A percentile compares a stretch with the other conserved stretches of the same genome.
Evolutionary conservation across 2,329 filamentous ascomycete genomes (phyloP).

Genomic region (Cladosporium velox): DNA sequence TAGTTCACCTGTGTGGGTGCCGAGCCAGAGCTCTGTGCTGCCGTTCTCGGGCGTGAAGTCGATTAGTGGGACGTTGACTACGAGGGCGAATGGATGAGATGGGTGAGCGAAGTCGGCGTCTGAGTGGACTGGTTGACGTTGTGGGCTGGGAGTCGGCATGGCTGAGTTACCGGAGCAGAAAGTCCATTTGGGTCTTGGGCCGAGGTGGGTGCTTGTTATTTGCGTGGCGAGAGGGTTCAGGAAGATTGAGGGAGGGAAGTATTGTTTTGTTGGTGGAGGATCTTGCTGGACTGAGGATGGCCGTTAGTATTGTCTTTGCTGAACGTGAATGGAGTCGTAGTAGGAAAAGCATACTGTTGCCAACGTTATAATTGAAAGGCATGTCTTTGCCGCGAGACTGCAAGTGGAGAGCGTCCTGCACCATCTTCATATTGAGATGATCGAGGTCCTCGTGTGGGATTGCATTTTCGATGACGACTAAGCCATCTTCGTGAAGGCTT

Average conservation of each 20-base stretch:
- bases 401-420: constrained; percentile 56
- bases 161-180: constrained; percentile 62
- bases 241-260: constrained; percentile 55
- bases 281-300: constrained; percentile 3
- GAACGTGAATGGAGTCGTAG: neutral
- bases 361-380: constrained; percentile 64
- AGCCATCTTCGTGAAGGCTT: constrained; percentile 46
- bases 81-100: constrained; percentile 56
- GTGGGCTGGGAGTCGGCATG: constrained; percentile 44
- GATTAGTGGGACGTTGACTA: constrained; percentile 57
- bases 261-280: neutral
- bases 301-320: neutral
- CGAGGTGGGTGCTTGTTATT: constrained; percentile 57
- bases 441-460: constrained; percentile 57
- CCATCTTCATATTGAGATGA: constrained; percentile 60
- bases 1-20: constrained; percentile 48
- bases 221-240: constrained; percentile 59
- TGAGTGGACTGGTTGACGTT: constrained; percentile 58
- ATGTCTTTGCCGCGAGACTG: constrained; percentile 55
- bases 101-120: constrained; percentile 63
- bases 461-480: constrained; percentile 59
- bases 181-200: constrained; percentile 57
- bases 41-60: constrained; percentile 57
- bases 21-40: constrained; percentile 61
- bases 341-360: constrained; percentile 27